These are phyloP conservation scores for Torrubiellomyces zombiae DNA, from an alignment of 2,329 filamentous ascomycete genomes.

Conservation along the genomic window DNA sequence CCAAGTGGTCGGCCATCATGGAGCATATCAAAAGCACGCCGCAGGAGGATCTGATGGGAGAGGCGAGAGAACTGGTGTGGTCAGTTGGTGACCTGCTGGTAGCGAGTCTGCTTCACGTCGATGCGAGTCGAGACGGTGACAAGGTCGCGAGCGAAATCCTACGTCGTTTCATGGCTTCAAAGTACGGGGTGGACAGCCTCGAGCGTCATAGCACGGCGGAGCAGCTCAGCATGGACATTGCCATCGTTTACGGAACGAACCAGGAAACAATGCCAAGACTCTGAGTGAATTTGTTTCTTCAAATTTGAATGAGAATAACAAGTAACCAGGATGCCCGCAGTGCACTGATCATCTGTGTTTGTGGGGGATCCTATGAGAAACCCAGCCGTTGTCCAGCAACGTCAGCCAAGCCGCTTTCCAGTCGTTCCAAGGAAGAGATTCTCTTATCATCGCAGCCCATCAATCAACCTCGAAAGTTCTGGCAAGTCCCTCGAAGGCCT, in stretches of 20 bases:
- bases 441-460: no score
- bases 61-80: conserved; percentile 29
- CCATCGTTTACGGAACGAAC: conserved; percentile 24
- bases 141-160: conserved; percentile 21
- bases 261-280: no score
- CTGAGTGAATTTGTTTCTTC: no score
- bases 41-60: conserved; percentile 23
- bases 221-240: conserved; percentile 14
- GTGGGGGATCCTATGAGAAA: no score
- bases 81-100: conserved; percentile 25
- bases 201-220: conserved; percentile 8
- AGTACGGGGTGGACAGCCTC: conserved; percentile 6
- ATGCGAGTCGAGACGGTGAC: conserved; percentile 20
- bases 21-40: conserved; percentile 16
- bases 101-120: conserved; percentile 24
- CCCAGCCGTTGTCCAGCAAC: no score
- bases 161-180: conserved; percentile 19
- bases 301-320: no score
- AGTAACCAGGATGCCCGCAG: no score
- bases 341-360: conserved; percentile 1
- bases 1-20: conserved; percentile 24
- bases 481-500: conserved; percentile 12
- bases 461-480: conserved; percentile 1
- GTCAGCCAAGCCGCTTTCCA: no score
- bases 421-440: no score